A percentile compares a stretch with the other conserved stretches of the same genome.
These are phyloP conservation scores for Penstemon barbatus DNA, from an alignment of 257 asterid genomes.

Conservation along the genomic window DNA sequence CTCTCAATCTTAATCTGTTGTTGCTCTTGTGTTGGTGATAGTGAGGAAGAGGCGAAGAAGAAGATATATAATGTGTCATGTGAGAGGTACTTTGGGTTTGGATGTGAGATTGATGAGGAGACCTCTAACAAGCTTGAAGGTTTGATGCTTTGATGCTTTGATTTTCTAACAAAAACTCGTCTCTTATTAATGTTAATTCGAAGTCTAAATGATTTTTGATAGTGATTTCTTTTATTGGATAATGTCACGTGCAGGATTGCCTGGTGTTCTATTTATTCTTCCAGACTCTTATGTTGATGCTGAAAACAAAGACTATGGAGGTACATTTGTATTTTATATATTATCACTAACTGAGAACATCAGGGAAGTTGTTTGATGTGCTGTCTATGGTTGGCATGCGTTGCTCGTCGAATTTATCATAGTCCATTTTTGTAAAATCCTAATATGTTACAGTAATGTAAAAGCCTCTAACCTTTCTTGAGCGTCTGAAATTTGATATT, in stretches of 20 bases:
- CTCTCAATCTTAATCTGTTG: neutral
- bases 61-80: conserved; percentile 93
- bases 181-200: neutral
- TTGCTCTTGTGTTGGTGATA: conserved; percentile 17
- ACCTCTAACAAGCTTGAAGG: conserved; percentile 98
- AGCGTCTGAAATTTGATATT: neutral
- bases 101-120: conserved; percentile 98
- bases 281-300: conserved; percentile 99
- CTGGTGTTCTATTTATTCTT: conserved; percentile 93
- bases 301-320: conserved; percentile 97
- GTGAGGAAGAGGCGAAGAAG: conserved; percentile 94
- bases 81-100: conserved; percentile 90
- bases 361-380: neutral
- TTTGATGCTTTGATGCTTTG: conserved; percentile 36
- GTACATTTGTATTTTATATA: conserved; percentile 33
- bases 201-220: neutral
- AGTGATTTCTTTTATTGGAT: neutral
- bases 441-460: neutral
- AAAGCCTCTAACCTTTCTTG: neutral
- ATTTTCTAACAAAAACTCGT: neutral
- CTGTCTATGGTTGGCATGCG: neutral
- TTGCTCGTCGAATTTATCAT: neutral
- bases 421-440: neutral
- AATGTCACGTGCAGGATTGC: conserved; percentile 54
- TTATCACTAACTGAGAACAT: neutral